These are phyloP conservation scores for Arabidopsis lyrata DNA, from an alignment of 441 rosid species.

Conservation along the genomic window DNA sequence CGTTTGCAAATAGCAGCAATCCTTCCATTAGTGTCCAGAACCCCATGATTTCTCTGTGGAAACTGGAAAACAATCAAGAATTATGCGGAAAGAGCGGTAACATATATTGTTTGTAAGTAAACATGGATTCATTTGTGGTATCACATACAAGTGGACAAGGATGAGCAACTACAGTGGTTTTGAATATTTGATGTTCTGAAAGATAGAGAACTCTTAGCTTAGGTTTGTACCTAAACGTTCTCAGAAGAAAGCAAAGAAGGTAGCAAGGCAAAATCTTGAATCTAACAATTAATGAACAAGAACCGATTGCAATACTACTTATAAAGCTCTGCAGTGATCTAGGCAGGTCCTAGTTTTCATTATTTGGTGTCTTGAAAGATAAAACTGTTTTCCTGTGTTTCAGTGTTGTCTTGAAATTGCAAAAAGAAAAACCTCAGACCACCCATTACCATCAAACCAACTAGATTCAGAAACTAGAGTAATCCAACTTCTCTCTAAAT, in stretches of 20 bases:
- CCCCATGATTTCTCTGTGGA: constrained; percentile 60
- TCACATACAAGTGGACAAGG: background rate
- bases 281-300: background rate
- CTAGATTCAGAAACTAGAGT: constrained; percentile 1
- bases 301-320: background rate
- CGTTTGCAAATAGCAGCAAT: constrained; percentile 76
- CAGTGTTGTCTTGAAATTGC: background rate
- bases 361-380: background rate
- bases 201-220: background rate
- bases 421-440: background rate
- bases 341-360: background rate
- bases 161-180: background rate
- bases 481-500: background rate
- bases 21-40: constrained; percentile 83
- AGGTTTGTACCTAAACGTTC: background rate
- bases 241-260: background rate
- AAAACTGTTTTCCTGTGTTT: background rate
- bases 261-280: constrained; percentile 5
- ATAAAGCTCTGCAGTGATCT: background rate
- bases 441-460: background rate
- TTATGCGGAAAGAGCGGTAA: background rate
- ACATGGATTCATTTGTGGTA: background rate
- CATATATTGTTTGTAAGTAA: background rate
- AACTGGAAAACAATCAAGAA: background rate
- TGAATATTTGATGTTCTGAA: background rate